Evolutionary conservation across 2,329 filamentous ascomycete species (phyloP).

Genomic region (Colletotrichum paranaense): DNA sequence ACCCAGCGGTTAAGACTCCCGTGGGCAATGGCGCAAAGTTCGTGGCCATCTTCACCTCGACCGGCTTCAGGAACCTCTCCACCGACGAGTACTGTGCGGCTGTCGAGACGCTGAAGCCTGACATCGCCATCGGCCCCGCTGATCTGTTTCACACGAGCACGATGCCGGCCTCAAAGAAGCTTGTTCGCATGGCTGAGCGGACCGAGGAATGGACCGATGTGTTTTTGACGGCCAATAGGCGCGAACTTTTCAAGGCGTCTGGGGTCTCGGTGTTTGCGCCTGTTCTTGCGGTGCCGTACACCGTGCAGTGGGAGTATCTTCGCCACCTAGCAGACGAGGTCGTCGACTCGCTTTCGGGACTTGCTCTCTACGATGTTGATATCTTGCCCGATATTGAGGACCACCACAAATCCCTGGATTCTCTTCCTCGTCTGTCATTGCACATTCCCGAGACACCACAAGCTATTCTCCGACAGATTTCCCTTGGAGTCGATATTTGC

Average conservation of each 20-base stretch:
- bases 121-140: constrained; percentile 82
- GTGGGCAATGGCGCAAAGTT: constrained; percentile 76
- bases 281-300: constrained; percentile 79
- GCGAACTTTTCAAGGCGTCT: constrained; percentile 42
- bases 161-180: constrained; percentile 75
- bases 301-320: constrained; percentile 84
- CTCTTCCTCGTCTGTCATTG: constrained; percentile 80
- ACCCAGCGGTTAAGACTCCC: constrained; percentile 79
- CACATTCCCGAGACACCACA: constrained; percentile 78
- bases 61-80: constrained; percentile 81
- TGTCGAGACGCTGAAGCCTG: constrained; percentile 75
- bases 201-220: constrained; percentile 85
- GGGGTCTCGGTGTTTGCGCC: constrained; percentile 68
- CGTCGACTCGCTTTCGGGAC: constrained; percentile 66
- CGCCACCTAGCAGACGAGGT: constrained; percentile 76
- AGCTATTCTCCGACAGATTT: constrained; percentile 79
- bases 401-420: constrained; percentile 61
- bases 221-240: constrained; percentile 63
- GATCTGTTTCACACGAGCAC: constrained; percentile 69
- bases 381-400: constrained; percentile 75
- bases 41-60: constrained; percentile 85
- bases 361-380: constrained; percentile 83
- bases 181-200: constrained; percentile 85
- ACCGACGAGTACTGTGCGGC: constrained; percentile 76
- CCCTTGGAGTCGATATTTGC: constrained; percentile 83